Conservation (phyloP, 2,329 filamentous ascomycete species). For the Trichoderma asperellum region DNA sequence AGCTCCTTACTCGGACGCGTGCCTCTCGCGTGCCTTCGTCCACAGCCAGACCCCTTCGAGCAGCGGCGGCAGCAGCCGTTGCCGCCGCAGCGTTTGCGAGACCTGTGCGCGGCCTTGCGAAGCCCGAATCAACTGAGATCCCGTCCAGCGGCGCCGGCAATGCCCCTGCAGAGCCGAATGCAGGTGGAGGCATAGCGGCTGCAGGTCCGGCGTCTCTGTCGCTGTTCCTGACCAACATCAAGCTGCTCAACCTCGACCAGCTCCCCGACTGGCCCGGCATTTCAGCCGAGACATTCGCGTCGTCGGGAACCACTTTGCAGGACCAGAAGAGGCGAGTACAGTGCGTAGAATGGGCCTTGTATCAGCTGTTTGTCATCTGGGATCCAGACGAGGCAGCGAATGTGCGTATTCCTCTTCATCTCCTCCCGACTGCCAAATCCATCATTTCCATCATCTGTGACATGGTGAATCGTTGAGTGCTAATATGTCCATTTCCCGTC, state of each 20-base stretch:
- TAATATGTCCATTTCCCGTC: conserved; percentile 23
- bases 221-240: conserved; percentile 78
- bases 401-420: conserved; percentile 51
- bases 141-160: background rate
- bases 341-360: conserved; percentile 88
- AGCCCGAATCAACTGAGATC: conserved; percentile 6
- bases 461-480: conserved; percentile 6
- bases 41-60: conserved; percentile 15
- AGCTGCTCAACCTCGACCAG: conserved; percentile 77
- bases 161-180: conserved; percentile 18
- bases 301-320: conserved; percentile 63
- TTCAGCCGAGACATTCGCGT: conserved; percentile 68
- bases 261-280: conserved; percentile 81
- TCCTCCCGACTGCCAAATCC: background rate
- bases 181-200: background rate
- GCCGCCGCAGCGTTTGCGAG: conserved; percentile 20
- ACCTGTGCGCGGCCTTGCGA: conserved; percentile 17
- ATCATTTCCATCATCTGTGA: background rate
- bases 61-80: conserved; percentile 18
- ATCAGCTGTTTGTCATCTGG: conserved; percentile 82
- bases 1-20: conserved; percentile 29
- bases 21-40: conserved; percentile 27
- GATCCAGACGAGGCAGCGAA: conserved; percentile 75
- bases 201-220: conserved; percentile 36
- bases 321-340: conserved; percentile 83